These are phyloP conservation scores for Trichoderma sp. DNA, from an alignment of 2,329 filamentous ascomycete species.

Conservation along the genomic window DNA sequence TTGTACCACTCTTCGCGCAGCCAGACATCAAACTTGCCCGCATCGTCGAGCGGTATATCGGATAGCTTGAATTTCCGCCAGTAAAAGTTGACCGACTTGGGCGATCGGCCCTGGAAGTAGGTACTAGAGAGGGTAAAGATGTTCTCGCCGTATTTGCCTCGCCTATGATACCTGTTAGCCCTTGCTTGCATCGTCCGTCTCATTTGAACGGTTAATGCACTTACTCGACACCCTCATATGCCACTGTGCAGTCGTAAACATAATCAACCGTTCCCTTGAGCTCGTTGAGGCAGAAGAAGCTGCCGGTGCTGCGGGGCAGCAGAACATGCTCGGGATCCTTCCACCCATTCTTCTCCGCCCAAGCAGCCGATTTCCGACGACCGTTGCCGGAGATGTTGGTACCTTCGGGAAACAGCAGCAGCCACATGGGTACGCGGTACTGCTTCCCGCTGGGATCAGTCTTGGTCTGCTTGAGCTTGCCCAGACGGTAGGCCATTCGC, in stretches of 20 bases:
- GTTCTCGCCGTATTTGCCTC: conserved; percentile 83
- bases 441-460: conserved; percentile 55
- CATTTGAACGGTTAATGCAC: conserved; percentile 43
- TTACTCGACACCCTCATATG: conserved; percentile 91
- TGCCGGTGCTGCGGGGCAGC: conserved; percentile 77
- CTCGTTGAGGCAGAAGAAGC: conserved; percentile 77
- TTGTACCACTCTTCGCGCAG: conserved; percentile 84
- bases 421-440: conserved; percentile 81
- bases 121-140: conserved; percentile 85
- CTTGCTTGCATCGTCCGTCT: neutral
- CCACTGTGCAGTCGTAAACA: conserved; percentile 91
- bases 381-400: conserved; percentile 77
- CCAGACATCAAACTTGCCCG: conserved; percentile 80
- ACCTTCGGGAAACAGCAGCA: conserved; percentile 84
- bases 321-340: conserved; percentile 74
- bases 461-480: conserved; percentile 65
- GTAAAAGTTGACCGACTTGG: conserved; percentile 95
- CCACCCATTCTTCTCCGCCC: conserved; percentile 75
- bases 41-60: conserved; percentile 77
- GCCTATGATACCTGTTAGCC: conserved; percentile 48
- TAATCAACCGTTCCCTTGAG: conserved; percentile 75
- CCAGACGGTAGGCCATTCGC: conserved; percentile 72
- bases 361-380: conserved; percentile 68
- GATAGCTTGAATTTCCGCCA: conserved; percentile 84
- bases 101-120: conserved; percentile 84